A percentile compares a stretch with the other conserved stretches of the same genome.
These are phyloP conservation scores for Penicillium thymicola DNA, from an alignment of 2,329 filamentous ascomycete species.

Conservation along the genomic window DNA sequence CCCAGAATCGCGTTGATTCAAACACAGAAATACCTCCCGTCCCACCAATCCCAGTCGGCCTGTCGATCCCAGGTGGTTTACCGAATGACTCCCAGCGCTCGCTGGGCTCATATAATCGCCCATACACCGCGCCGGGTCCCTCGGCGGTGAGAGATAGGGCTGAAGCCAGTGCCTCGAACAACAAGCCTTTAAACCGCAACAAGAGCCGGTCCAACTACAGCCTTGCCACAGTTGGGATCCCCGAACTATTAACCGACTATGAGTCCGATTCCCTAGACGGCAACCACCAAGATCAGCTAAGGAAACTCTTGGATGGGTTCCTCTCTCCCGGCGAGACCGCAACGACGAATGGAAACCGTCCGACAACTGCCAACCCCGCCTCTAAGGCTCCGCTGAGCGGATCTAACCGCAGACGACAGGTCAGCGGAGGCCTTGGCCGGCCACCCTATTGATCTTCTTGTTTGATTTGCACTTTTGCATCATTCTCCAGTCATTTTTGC, in stretches of 20 bases:
- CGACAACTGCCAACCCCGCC: conserved; percentile 8
- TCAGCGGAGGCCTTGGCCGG: conserved; percentile 31
- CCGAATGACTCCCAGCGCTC: conserved; percentile 39
- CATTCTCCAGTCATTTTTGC: background rate
- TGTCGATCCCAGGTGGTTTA: conserved; percentile 44
- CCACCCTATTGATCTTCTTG: conserved; percentile 30
- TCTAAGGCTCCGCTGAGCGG: conserved; percentile 10
- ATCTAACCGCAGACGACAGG: conserved; percentile 20
- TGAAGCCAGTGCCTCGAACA: conserved; percentile 17
- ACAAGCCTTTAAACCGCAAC: conserved; percentile 31
- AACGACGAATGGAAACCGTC: conserved; percentile 16
- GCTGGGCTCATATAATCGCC: conserved; percentile 27
- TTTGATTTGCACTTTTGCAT: conserved; percentile 8
- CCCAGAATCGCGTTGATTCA: conserved; percentile 13
- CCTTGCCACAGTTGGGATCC: conserved; percentile 20
- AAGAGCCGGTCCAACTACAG: conserved; percentile 36
- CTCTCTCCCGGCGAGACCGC: conserved; percentile 26
- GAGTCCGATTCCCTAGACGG: conserved; percentile 18
- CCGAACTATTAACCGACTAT: conserved; percentile 12
- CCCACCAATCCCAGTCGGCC: conserved; percentile 43
- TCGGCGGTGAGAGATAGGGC: conserved; percentile 24
- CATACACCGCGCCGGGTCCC: conserved; percentile 32
- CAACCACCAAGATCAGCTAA: conserved; percentile 32
- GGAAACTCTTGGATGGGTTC: conserved; percentile 38
- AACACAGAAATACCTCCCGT: conserved; percentile 44